Percentiles rank a stretch among this genome's conserved stretches.
Conservation (phyloP, 257 asterid genomes). For the Ballota nigra region DNA sequence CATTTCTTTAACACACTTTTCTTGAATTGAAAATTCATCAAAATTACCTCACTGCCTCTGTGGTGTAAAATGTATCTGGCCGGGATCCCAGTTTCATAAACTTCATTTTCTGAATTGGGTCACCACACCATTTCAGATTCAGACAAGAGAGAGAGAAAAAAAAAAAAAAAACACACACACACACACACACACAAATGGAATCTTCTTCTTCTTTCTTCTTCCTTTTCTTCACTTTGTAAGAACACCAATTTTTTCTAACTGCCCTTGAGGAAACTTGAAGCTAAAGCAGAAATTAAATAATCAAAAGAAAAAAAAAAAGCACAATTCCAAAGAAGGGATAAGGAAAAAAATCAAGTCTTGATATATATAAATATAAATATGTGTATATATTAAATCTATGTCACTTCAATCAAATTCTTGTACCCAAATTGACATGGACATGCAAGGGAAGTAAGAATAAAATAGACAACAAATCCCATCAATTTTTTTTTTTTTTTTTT, state of each 20-base stretch:
- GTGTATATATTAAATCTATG: slow-evolving; percentile 23
- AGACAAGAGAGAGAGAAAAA: slow-evolving; percentile 35
- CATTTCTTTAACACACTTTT: background rate
- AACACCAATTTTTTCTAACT: slow-evolving; percentile 7
- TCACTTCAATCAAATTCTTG: slow-evolving; percentile 38
- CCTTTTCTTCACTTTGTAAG: background rate
- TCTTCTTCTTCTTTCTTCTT: background rate
- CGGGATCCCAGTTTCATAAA: slow-evolving; percentile 89
- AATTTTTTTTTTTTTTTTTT: too few relatives aligned
- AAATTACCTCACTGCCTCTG: slow-evolving; percentile 70
- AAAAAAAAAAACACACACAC: too few relatives aligned
- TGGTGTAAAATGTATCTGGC: slow-evolving; percentile 73
- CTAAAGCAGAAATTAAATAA: slow-evolving; percentile 17
- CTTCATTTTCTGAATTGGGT: slow-evolving; percentile 55
- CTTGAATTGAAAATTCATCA: background rate
- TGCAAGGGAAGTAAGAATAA: slow-evolving; percentile 25
- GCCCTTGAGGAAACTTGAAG: slow-evolving; percentile 29
- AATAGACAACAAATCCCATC: slow-evolving; percentile 32
- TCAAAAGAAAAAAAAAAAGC: background rate
- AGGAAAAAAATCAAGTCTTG: background rate
- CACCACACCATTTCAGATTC: slow-evolving; percentile 35
- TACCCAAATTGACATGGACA: slow-evolving; percentile 52
- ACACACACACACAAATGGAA: background rate
- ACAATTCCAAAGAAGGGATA: background rate
- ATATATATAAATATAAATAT: background rate